phyloP scores from a whole-genome alignment of 23 red algal genomes.

The Gracilariopsis chorda region DNA sequence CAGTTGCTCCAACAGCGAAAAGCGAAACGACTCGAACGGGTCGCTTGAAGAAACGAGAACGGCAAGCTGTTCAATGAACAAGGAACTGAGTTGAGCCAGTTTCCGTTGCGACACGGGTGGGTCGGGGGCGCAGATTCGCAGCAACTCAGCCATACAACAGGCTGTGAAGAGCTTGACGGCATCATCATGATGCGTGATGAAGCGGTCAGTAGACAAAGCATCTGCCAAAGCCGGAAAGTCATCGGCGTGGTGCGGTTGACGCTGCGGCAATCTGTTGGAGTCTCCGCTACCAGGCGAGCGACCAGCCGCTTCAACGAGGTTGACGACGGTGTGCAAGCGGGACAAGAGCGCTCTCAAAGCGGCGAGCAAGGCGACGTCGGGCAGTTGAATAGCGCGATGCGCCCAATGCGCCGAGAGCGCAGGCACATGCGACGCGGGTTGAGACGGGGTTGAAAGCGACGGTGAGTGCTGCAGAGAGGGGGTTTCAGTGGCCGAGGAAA shows the following conservation, averaged over 20 bases:
- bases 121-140: slow-evolving; percentile 51
- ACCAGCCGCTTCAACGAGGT: not conserved
- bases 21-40: not conserved
- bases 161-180: slow-evolving; percentile 36
- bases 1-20: slow-evolving; percentile 61
- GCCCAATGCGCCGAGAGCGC: slow-evolving; percentile 1
- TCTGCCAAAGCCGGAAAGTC: slow-evolving; percentile 21
- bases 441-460: not conserved
- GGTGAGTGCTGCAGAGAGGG: not conserved
- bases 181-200: slow-evolving; percentile 15
- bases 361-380: not conserved
- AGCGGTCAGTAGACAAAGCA: slow-evolving; percentile 6
- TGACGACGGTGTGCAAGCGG: slow-evolving; percentile 4
- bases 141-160: slow-evolving; percentile 52
- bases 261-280: not conserved
- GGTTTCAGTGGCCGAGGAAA: not conserved
- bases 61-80: slow-evolving; percentile 56
- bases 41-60: slow-evolving; percentile 18
- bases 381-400: not conserved
- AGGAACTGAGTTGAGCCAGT: slow-evolving; percentile 3
- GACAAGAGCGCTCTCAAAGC: not conserved
- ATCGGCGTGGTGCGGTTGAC: not conserved
- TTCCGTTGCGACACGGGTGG: slow-evolving; percentile 32
- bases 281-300: not conserved
- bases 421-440: not conserved